Conservation (phyloP, 345 rosid genomes). For the Xanthoceras sorbifolium region DNA sequence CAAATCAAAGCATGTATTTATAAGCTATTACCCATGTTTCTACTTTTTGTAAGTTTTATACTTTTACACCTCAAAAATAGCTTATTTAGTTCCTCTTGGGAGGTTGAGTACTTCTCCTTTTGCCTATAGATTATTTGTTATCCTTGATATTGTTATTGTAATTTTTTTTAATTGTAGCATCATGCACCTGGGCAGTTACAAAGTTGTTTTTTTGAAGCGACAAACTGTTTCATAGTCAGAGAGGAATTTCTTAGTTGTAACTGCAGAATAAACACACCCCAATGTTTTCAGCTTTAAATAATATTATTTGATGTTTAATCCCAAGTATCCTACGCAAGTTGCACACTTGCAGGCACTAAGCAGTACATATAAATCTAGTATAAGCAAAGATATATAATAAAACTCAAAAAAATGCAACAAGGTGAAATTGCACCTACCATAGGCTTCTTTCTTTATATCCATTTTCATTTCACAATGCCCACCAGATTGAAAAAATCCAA, state of each 20-base stretch:
- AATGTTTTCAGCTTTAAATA: background rate
- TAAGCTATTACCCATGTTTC: background rate
- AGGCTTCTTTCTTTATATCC: constrained; percentile 76
- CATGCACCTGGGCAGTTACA: background rate
- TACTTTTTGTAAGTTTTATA: too few species aligned
- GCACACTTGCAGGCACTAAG: constrained; percentile 7
- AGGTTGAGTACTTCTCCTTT: background rate
- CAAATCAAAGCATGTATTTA: background rate
- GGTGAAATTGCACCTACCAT: constrained; percentile 59
- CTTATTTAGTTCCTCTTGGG: background rate
- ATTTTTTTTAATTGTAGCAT: background rate
- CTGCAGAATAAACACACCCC: background rate
- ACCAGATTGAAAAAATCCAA: constrained; percentile 32
- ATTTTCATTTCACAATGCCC: constrained; percentile 36
- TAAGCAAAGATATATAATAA: background rate
- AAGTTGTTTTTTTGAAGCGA: background rate
- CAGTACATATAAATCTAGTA: background rate
- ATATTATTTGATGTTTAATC: background rate
- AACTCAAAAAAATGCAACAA: constrained; percentile 4
- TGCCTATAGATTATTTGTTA: background rate
- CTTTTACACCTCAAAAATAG: background rate
- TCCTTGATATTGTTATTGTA: background rate
- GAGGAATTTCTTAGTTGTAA: background rate
- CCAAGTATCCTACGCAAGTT: background rate
- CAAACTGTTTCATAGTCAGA: background rate